Percentiles rank a stretch among this genome's conserved stretches.
Conservation (phyloP, 805 yeast genomes). For the Cyberlindnera bimundalis region DNA sequence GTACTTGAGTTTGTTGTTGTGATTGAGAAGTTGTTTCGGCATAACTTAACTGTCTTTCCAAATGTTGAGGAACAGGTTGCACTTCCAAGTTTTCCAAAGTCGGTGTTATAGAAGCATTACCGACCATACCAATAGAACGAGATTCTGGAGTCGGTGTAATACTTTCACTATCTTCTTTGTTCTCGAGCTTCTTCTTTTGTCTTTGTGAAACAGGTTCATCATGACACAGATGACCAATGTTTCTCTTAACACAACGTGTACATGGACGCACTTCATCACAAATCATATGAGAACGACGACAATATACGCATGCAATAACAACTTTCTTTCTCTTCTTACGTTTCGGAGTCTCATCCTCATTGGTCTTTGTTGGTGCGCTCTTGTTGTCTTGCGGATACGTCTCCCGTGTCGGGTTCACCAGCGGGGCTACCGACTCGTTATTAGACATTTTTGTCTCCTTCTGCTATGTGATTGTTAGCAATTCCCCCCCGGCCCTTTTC, state of each 20-base stretch:
- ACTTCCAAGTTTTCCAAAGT: constrained; percentile 17
- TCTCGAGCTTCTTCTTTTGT: constrained; percentile 23
- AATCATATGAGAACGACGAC: constrained; percentile 91
- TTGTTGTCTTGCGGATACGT: constrained; percentile 1
- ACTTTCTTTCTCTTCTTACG: constrained; percentile 47
- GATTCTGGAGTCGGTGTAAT: constrained; percentile 2
- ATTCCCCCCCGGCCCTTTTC: too few relatives aligned
- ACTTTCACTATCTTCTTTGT: constrained; percentile 1
- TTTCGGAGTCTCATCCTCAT: constrained; percentile 19
- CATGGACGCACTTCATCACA: constrained; percentile 83
- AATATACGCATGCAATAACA: constrained; percentile 74
- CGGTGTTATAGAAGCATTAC: constrained; percentile 6
- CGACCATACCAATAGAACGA: too few relatives aligned
- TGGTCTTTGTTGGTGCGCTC: neutral
- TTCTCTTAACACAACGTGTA: constrained; percentile 78
- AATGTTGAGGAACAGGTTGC: constrained; percentile 22
- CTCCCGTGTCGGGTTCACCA: too few relatives aligned
- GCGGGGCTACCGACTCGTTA: neutral
- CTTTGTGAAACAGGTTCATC: constrained; percentile 28
- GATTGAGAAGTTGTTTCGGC: constrained; percentile 1
- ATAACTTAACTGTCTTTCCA: constrained; percentile 17
- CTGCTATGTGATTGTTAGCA: too few relatives aligned
- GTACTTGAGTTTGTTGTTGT: constrained; percentile 7
- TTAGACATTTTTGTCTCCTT: neutral
- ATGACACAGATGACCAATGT: constrained; percentile 79